A percentile compares a stretch with the other conserved stretches of the same genome.
phyloP scores from a whole-genome alignment of 2,329 filamentous ascomycete species.

The Ophiostoma angusticollis region DNA sequence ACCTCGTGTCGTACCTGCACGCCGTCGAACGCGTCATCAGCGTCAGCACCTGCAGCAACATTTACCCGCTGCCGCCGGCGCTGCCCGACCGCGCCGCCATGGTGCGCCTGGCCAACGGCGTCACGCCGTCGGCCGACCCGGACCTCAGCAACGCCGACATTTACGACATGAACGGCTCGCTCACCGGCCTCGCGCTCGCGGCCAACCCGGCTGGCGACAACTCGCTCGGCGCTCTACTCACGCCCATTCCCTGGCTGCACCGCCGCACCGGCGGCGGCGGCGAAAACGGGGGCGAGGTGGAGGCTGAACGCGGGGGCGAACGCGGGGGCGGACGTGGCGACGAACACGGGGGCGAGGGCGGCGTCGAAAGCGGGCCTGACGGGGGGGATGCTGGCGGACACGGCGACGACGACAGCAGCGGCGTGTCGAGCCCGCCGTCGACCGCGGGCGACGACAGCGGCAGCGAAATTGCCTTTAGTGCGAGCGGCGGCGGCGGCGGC shows the following conservation, averaged over 20 bases:
- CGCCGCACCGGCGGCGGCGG: slow-evolving; percentile 22
- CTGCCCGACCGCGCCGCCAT: slow-evolving; percentile 45
- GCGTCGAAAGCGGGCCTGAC: background rate
- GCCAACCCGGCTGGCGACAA: slow-evolving; percentile 66
- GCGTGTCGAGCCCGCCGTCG: slow-evolving; percentile 13
- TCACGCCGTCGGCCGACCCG: slow-evolving; percentile 17
- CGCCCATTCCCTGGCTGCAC: slow-evolving; percentile 80
- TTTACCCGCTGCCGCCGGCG: slow-evolving; percentile 69
- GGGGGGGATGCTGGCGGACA: no score
- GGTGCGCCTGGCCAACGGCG: slow-evolving; percentile 46
- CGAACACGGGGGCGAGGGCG: no score
- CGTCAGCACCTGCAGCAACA: slow-evolving; percentile 68
- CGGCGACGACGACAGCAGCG: slow-evolving; percentile 9
- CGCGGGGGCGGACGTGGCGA: no score
- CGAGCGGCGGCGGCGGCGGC: slow-evolving; percentile 10
- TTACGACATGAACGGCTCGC: slow-evolving; percentile 1
- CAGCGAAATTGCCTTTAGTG: slow-evolving; percentile 9
- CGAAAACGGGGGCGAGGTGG: background rate
- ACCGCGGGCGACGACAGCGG: slow-evolving; percentile 9
- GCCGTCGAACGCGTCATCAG: slow-evolving; percentile 83
- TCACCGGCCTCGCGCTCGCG: slow-evolving; percentile 22
- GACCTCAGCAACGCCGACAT: slow-evolving; percentile 14
- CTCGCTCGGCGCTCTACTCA: slow-evolving; percentile 75
- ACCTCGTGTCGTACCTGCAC: slow-evolving; percentile 72
- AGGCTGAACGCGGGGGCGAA: background rate